Evolutionary conservation across 2,329 filamentous ascomycete genomes (phyloP).

Genomic region (Epichloe brachyelytri): DNA sequence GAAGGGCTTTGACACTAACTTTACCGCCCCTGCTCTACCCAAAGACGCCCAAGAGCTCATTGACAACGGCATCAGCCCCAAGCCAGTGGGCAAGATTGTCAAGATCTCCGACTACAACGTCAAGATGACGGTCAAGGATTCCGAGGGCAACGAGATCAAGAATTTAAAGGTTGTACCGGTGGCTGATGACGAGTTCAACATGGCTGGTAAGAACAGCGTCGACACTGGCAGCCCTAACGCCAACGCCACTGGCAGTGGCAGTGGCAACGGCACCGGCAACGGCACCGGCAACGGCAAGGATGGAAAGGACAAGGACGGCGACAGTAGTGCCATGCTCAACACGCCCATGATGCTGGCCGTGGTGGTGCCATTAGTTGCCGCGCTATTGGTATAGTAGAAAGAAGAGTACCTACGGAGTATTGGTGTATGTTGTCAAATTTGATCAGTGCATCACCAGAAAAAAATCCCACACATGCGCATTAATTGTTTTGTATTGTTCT

Average conservation of each 20-base stretch:
- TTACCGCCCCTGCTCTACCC: slow-evolving; percentile 60
- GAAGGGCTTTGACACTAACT: slow-evolving; percentile 62
- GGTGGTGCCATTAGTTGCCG: slow-evolving; percentile 20
- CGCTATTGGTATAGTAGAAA: slow-evolving; percentile 19
- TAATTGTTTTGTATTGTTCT: too few relatives aligned
- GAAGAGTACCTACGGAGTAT: too few relatives aligned
- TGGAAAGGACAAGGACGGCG: slow-evolving; percentile 7
- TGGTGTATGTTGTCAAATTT: too few relatives aligned
- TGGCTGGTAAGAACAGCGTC: slow-evolving; percentile 29
- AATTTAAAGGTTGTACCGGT: slow-evolving; percentile 36
- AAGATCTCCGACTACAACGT: slow-evolving; percentile 52
- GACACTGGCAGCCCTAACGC: slow-evolving; percentile 17
- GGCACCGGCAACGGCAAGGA: neutral
- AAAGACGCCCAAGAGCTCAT: slow-evolving; percentile 60
- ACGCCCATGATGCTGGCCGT: slow-evolving; percentile 21
- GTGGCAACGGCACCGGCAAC: slow-evolving; percentile 2
- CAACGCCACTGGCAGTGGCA: slow-evolving; percentile 11
- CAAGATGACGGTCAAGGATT: slow-evolving; percentile 26
- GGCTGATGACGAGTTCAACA: slow-evolving; percentile 31
- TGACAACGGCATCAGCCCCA: slow-evolving; percentile 56
- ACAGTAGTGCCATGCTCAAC: slow-evolving; percentile 16
- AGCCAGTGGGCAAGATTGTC: slow-evolving; percentile 55
- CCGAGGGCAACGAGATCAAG: slow-evolving; percentile 27
- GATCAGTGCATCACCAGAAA: too few relatives aligned
- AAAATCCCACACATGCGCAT: too few relatives aligned